These are phyloP conservation scores for Pezicula carpinea DNA, from an alignment of 2,329 filamentous ascomycete genomes.

Conservation along the genomic window DNA sequence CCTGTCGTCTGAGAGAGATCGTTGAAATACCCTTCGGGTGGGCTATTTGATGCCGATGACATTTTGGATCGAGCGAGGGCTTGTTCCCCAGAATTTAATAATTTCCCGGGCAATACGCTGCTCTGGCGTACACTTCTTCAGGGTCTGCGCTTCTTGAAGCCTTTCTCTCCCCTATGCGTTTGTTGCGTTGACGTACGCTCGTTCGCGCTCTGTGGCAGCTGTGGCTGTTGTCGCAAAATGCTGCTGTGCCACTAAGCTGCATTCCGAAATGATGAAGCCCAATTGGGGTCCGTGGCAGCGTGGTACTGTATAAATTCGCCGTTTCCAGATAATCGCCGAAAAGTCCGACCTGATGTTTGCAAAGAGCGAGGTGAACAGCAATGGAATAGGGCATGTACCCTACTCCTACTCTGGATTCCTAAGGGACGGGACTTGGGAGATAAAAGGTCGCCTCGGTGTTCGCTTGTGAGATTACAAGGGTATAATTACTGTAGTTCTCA, in stretches of 20 bases:
- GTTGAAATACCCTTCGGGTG: slow-evolving; percentile 50
- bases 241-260: neutral
- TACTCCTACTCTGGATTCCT: too few relatives aligned
- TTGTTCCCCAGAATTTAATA: neutral
- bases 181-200: too few relatives aligned
- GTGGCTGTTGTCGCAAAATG: neutral
- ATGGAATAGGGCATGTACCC: too few relatives aligned
- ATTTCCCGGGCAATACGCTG: neutral
- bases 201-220: neutral
- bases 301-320: neutral
- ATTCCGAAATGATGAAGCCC: too few relatives aligned
- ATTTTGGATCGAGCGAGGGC: slow-evolving; percentile 13
- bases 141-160: neutral
- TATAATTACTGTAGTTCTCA: neutral
- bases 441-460: neutral
- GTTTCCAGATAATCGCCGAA: too few relatives aligned
- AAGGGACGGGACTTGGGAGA: neutral
- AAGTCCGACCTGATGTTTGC: too few relatives aligned
- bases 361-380: too few relatives aligned
- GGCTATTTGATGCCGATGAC: slow-evolving; percentile 28
- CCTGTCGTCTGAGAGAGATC: slow-evolving; percentile 40
- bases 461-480: neutral
- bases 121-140: neutral
- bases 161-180: neutral
- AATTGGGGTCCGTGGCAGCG: neutral